Conservation (phyloP, 2,329 filamentous ascomycete species). For the Fusarium ramigenum region DNA sequence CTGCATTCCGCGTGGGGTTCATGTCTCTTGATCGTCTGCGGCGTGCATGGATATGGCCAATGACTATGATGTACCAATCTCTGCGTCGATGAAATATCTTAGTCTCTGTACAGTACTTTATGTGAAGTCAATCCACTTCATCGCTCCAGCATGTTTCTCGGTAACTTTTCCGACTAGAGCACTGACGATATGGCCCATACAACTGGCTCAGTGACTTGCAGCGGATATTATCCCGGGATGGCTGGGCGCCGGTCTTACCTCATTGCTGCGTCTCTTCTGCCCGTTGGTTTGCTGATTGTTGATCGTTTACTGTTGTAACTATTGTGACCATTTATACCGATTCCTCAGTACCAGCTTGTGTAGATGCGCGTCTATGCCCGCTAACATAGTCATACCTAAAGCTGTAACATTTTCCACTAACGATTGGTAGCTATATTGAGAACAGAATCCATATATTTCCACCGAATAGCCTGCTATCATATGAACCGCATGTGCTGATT, state of each 20-base stretch:
- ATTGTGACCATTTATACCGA: too few relatives aligned
- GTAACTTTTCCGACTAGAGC: constrained; percentile 6
- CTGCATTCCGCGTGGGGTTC: not conserved
- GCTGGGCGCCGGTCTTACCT: not conserved
- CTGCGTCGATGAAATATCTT: not conserved
- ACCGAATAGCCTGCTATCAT: too few relatives aligned
- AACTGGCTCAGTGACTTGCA: constrained; percentile 11
- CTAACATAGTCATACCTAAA: not conserved
- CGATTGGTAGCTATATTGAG: not conserved
- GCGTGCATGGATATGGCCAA: not conserved
- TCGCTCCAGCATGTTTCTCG: constrained; percentile 5
- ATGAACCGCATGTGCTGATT: not conserved
- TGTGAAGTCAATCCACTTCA: not conserved
- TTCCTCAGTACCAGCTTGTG: not conserved
- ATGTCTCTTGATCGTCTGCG: not conserved
- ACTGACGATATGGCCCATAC: constrained; percentile 1
- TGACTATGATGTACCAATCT: not conserved
- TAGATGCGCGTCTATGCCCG: not conserved
- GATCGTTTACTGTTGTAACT: not conserved
- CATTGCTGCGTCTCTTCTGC: not conserved
- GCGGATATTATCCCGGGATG: not conserved
- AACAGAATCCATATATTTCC: not conserved
- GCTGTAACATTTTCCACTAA: not conserved
- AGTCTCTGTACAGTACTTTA: not conserved
- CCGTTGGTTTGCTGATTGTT: not conserved